Conservation (phyloP, 139 green algal species). For the Chlamydomonas eustigma region DNA sequence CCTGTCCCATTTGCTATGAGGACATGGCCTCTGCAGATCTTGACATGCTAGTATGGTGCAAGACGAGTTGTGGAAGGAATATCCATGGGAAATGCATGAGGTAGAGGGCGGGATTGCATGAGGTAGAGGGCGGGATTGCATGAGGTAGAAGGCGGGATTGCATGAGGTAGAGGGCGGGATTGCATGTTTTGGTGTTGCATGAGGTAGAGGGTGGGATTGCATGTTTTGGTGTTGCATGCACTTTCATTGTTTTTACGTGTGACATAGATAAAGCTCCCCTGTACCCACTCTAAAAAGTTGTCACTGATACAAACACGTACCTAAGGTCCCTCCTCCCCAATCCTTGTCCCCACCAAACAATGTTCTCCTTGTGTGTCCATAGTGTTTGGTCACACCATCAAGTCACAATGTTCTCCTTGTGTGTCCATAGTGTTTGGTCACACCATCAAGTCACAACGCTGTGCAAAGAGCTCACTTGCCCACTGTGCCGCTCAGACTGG, state of each 20-base stretch:
- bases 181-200: too few species aligned
- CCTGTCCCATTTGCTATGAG: constrained; percentile 69
- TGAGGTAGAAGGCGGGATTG: neutral
- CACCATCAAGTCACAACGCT: constrained; percentile 30
- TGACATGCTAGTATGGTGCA: constrained; percentile 51
- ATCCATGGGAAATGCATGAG: constrained; percentile 62
- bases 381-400: constrained; percentile 37
- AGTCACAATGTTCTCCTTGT: too few species aligned
- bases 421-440: constrained; percentile 23
- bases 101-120: constrained; percentile 21
- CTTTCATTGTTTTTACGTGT: too few species aligned
- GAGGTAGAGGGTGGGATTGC: too few species aligned
- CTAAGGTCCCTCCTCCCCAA: too few species aligned
- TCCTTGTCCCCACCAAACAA: too few species aligned
- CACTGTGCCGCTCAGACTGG: constrained; percentile 56
- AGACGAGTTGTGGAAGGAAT: constrained; percentile 49
- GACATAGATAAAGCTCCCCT: too few species aligned
- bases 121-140: neutral
- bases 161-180: neutral
- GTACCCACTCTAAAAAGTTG: too few species aligned
- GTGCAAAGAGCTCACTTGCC: constrained; percentile 53
- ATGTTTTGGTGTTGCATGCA: too few species aligned
- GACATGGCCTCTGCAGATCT: constrained; percentile 33
- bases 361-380: too few species aligned
- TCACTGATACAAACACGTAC: too few species aligned